Percentiles rank a stretch among this genome's conserved stretches.
Conservation (phyloP, 73 alveolate species). For the Blepharisma stoltei region DNA sequence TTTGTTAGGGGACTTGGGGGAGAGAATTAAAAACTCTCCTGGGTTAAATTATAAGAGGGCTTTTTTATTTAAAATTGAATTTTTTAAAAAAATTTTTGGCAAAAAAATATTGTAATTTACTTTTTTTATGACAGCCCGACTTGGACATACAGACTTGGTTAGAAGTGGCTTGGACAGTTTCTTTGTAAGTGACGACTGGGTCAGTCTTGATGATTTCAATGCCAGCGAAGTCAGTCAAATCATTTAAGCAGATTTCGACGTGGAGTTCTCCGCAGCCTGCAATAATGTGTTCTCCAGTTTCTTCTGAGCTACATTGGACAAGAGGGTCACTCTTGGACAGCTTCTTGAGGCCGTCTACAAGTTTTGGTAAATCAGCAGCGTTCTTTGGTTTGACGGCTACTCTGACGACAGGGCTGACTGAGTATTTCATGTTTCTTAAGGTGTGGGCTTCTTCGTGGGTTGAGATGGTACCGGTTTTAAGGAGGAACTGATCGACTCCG, state of each 20-base stretch:
- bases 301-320: slow-evolving; percentile 92
- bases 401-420: slow-evolving; percentile 99
- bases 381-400: slow-evolving; percentile 98
- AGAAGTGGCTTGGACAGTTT: slow-evolving; percentile 88
- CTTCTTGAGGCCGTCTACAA: slow-evolving; percentile 97
- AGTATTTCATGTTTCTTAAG: slow-evolving; percentile 97
- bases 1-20: slow-evolving; percentile 99
- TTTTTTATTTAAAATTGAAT: too few relatives aligned
- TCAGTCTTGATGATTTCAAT: slow-evolving; percentile 91
- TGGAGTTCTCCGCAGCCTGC: slow-evolving; percentile 99
- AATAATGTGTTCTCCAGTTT: slow-evolving; percentile 94
- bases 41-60: too few relatives aligned
- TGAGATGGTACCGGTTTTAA: slow-evolving; percentile 97
- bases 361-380: slow-evolving; percentile 96
- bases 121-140: too few relatives aligned
- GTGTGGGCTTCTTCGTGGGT: slow-evolving; percentile 90
- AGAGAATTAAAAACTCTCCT: too few relatives aligned
- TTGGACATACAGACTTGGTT: slow-evolving; percentile 89
- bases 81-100: too few relatives aligned
- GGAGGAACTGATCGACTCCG: slow-evolving; percentile 91
- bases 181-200: slow-evolving; percentile 98
- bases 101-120: too few relatives aligned
- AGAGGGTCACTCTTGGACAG: slow-evolving; percentile 96
- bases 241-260: slow-evolving; percentile 95
- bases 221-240: slow-evolving; percentile 93